These are phyloP conservation scores for Datura wrightii DNA, from an alignment of 257 asterid species.

Conservation along the genomic window DNA sequence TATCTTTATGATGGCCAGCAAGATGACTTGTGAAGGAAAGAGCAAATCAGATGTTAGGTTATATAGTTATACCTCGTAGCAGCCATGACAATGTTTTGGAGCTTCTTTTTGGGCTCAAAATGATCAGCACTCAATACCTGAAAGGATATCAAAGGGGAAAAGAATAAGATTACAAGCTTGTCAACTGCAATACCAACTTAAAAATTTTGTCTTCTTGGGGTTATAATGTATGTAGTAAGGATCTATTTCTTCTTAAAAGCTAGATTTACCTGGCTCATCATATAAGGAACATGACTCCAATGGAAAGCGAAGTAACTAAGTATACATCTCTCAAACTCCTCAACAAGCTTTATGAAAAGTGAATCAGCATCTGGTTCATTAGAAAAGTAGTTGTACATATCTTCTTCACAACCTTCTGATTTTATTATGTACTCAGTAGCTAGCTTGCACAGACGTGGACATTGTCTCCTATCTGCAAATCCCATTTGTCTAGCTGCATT, in stretches of 20 bases:
- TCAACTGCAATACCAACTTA: not conserved
- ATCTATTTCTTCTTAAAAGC: not conserved
- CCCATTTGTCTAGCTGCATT: constrained; percentile 94
- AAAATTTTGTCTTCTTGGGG: not conserved
- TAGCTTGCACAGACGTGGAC: constrained; percentile 82
- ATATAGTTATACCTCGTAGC: constrained; percentile 74
- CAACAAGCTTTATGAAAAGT: constrained; percentile 83
- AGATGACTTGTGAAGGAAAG: not conserved
- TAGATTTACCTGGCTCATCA: constrained; percentile 75
- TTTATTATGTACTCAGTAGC: constrained; percentile 80
- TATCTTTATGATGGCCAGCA: not conserved
- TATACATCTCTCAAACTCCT: constrained; percentile 86
- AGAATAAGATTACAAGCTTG: not conserved
- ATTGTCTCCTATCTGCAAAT: constrained; percentile 70
- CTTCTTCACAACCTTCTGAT: constrained; percentile 83
- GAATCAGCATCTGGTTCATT: constrained; percentile 76
- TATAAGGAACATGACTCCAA: constrained; percentile 77
- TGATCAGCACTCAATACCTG: constrained; percentile 71
- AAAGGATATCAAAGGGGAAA: constrained; percentile 6
- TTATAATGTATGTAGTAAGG: not conserved
- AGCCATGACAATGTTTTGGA: constrained; percentile 85
- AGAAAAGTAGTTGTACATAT: constrained; percentile 75
- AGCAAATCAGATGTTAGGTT: not conserved
- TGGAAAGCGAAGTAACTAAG: constrained; percentile 97
- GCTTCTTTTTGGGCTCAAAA: constrained; percentile 80